Evolutionary conservation across 768 basidiomycete species (phyloP).

Genomic region (Udeniomyces megalosporus): DNA sequence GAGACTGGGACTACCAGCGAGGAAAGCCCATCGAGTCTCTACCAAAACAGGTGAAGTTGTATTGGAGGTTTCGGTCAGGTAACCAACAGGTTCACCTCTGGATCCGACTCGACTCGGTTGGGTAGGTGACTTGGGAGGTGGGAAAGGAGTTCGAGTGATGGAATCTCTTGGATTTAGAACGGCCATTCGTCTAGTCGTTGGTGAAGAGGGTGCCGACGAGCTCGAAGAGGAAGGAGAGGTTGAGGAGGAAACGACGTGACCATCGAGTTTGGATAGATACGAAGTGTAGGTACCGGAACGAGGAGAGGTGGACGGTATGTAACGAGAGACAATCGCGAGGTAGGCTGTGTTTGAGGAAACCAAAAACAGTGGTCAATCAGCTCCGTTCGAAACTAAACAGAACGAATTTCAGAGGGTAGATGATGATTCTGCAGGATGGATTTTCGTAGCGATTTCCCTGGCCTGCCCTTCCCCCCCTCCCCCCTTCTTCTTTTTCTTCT

Average conservation of each 20-base stretch:
- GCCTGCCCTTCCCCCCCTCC: background rate
- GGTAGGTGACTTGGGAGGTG: background rate
- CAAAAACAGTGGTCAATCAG: background rate
- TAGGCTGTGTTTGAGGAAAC: background rate
- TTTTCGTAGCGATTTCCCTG: no score
- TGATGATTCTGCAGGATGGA: no score
- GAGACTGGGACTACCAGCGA: background rate
- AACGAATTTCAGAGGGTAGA: no score
- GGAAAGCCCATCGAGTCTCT: background rate
- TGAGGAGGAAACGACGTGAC: no score
- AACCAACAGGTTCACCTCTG: background rate
- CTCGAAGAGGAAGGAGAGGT: background rate
- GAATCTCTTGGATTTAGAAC: no score
- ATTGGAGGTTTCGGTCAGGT: background rate
- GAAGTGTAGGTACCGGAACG: no score
- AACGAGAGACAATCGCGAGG: slow-evolving; percentile 1
- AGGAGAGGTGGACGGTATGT: background rate
- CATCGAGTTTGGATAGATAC: no score
- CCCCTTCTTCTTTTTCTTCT: background rate
- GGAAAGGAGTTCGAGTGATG: no score
- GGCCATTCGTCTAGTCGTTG: background rate
- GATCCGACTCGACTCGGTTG: no score
- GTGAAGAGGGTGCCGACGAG: background rate
- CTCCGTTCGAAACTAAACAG: no score
- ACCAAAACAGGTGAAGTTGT: no score